A percentile compares a stretch with the other conserved stretches of the same genome.
Conservation (phyloP, 139 green algal genomes). For the Chlamydomonas incerta region DNA sequence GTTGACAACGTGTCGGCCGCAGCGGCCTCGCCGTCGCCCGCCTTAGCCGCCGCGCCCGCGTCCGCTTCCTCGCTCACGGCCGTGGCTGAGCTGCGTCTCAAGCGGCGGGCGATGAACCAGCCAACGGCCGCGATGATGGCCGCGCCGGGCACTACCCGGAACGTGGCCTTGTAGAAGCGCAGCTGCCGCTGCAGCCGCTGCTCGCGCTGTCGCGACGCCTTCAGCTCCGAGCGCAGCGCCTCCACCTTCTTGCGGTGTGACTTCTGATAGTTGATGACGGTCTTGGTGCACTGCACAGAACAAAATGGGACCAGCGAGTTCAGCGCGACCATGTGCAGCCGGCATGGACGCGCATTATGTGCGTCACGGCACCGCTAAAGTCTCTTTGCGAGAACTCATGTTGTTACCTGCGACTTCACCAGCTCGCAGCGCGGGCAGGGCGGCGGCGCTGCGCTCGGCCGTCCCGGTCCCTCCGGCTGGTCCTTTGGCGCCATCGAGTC, state of each 20-base stretch:
- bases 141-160: background rate
- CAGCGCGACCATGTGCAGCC: no score
- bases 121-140: background rate
- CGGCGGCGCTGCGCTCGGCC: conserved; percentile 12
- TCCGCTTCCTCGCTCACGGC: no score
- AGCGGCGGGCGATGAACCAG: background rate
- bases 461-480: background rate
- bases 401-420: conserved; percentile 38
- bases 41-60: no score
- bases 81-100: background rate
- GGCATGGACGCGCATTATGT: no score
- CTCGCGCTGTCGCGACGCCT: conserved; percentile 34
- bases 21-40: no score
- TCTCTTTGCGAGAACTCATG: no score
- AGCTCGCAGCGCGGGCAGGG: conserved; percentile 42
- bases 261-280: conserved; percentile 75
- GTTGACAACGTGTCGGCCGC: no score
- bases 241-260: conserved; percentile 71
- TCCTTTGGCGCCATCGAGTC: background rate
- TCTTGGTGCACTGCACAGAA: conserved; percentile 60
- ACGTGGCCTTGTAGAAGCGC: conserved; percentile 1
- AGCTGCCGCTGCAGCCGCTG: conserved; percentile 14
- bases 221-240: conserved; percentile 54
- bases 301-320: no score
- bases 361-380: no score